Conservation (phyloP, 495 filamentous ascomycete species). For the Endocarpon pusillum region DNA sequence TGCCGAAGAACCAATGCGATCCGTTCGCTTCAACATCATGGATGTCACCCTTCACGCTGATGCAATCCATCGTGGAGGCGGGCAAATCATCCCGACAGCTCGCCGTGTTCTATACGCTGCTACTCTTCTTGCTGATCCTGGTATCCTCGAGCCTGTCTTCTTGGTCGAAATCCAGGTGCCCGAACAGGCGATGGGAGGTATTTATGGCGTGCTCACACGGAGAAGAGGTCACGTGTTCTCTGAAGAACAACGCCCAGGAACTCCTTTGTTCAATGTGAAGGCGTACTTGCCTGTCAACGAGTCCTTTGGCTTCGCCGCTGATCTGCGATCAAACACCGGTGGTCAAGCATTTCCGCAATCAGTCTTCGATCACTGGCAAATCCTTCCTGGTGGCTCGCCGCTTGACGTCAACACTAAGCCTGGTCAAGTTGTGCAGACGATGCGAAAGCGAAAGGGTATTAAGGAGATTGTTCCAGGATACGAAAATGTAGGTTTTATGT, state of each 20-base stretch:
- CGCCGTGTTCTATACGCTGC: constrained; percentile 95
- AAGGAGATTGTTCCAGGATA: constrained; percentile 81
- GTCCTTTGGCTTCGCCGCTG: constrained; percentile 98
- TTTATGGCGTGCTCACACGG: constrained; percentile 98
- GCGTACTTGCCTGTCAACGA: constrained; percentile 98
- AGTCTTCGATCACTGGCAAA: constrained; percentile 97
- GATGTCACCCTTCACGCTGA: constrained; percentile 99
- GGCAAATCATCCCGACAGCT: constrained; percentile 94
- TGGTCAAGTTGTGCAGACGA: constrained; percentile 67
- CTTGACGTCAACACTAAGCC: constrained; percentile 74
- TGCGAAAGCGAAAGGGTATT: constrained; percentile 99
- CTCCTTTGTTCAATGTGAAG: constrained; percentile 99
- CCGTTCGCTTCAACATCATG: constrained; percentile 93
- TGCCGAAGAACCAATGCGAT: constrained; percentile 95
- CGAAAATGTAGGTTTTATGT: constrained; percentile 65
- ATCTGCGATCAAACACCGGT: constrained; percentile 82
- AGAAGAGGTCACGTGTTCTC: constrained; percentile 96
- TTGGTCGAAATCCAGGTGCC: constrained; percentile 98
- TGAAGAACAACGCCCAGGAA: constrained; percentile 95
- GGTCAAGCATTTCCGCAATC: constrained; percentile 98
- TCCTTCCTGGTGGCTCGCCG: constrained; percentile 84
- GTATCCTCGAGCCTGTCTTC: constrained; percentile 92
- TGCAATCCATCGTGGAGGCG: constrained; percentile 98
- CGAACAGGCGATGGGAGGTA: constrained; percentile 97
- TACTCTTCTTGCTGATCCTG: constrained; percentile 75